Conservation (phyloP, 106 monocot genomes). For the Iris macrosiphon region DNA sequence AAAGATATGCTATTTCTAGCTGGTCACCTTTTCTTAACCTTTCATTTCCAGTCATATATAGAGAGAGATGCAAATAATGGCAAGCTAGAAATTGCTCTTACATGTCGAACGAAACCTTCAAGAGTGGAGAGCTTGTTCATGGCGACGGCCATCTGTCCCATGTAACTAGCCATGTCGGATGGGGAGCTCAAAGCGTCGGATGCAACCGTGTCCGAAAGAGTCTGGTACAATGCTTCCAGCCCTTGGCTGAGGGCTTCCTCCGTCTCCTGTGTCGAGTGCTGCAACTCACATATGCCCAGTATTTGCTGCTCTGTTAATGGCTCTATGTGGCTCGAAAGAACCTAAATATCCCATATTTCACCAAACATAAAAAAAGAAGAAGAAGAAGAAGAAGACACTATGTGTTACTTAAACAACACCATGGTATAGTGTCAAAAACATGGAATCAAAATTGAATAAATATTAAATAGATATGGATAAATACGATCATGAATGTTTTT, state of each 20-base stretch:
- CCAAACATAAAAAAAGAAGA: background rate
- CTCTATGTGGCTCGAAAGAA: slow-evolving; percentile 64
- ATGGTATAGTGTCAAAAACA: no score
- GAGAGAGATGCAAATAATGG: no score
- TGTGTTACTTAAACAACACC: no score
- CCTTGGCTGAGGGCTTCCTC: slow-evolving; percentile 95
- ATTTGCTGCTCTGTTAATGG: slow-evolving; percentile 89
- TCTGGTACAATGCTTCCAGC: slow-evolving; percentile 74
- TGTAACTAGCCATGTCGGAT: slow-evolving; percentile 92
- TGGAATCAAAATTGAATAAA: no score
- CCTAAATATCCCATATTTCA: slow-evolving; percentile 16
- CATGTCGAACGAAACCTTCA: slow-evolving; percentile 80
- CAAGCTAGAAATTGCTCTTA: no score
- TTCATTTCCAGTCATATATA: no score
- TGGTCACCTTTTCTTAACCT: no score
- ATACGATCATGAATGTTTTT: no score
- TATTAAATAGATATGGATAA: no score
- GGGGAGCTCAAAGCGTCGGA: slow-evolving; percentile 70
- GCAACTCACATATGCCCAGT: slow-evolving; percentile 61
- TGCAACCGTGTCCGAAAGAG: slow-evolving; percentile 69
- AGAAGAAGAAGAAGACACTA: no score
- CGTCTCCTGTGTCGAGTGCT: slow-evolving; percentile 80
- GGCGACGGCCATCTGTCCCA: slow-evolving; percentile 90
- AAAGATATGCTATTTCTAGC: no score
- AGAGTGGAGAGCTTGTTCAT: slow-evolving; percentile 86